Evolutionary conservation across 495 filamentous ascomycete species (phyloP).

Genomic region (Daldinia vernicosa): DNA sequence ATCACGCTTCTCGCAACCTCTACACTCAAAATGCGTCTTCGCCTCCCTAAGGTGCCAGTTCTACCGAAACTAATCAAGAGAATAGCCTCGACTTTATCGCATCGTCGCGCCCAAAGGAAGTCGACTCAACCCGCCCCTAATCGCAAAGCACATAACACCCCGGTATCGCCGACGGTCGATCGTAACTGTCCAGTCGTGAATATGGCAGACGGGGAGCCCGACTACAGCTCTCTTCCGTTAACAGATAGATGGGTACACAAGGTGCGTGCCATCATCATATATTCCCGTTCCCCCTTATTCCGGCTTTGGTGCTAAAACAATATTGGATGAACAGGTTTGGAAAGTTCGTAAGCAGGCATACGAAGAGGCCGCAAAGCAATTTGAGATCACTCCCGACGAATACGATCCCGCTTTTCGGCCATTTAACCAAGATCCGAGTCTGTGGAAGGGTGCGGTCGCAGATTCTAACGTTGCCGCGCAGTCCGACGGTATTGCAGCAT

Average conservation of each 20-base stretch:
- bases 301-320: constrained; percentile 38
- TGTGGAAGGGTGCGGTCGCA: constrained; percentile 92
- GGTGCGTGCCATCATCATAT: constrained; percentile 55
- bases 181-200: constrained; percentile 30
- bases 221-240: constrained; percentile 82
- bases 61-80: constrained; percentile 41
- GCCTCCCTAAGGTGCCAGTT: constrained; percentile 17
- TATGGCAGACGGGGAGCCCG: constrained; percentile 80
- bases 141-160: constrained; percentile 10
- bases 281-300: not conserved
- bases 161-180: constrained; percentile 1
- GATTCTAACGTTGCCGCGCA: constrained; percentile 99
- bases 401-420: constrained; percentile 84
- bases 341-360: constrained; percentile 97
- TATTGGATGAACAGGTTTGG: constrained; percentile 72
- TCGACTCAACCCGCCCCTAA: not conserved
- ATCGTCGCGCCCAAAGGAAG: constrained; percentile 23
- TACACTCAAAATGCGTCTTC: constrained; percentile 26
- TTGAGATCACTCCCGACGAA: constrained; percentile 87
- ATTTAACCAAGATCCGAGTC: constrained; percentile 81
- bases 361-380: constrained; percentile 87
- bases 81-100: constrained; percentile 35
- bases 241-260: constrained; percentile 89
- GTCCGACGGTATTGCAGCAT: constrained; percentile 85
- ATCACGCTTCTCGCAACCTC: constrained; percentile 20